Conservation (phyloP, 768 basidiomycete genomes). For the Agrocybe pediades region DNA sequence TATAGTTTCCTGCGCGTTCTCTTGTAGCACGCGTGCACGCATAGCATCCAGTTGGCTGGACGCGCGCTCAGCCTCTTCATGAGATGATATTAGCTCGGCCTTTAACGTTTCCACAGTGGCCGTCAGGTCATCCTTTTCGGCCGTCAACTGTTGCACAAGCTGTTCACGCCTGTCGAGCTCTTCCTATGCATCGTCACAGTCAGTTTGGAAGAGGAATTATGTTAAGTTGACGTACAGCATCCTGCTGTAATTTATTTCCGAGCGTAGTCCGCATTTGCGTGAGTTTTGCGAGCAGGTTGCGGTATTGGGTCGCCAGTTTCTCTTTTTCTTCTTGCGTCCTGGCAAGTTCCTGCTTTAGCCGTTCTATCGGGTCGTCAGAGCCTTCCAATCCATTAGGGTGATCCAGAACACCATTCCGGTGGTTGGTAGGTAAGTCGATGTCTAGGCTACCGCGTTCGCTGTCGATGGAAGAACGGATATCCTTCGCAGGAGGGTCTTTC, state of each 20-base stretch:
- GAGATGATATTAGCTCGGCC: slow-evolving; percentile 73
- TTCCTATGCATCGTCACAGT: slow-evolving; percentile 61
- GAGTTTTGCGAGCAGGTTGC: slow-evolving; percentile 81
- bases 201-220: neutral
- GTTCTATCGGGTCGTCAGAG: slow-evolving; percentile 51
- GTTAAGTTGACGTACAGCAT: slow-evolving; percentile 67
- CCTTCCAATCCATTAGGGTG: slow-evolving; percentile 35
- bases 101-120: slow-evolving; percentile 79
- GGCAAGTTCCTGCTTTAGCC: slow-evolving; percentile 75
- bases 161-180: slow-evolving; percentile 95
- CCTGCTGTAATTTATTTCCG: slow-evolving; percentile 93
- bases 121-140: slow-evolving; percentile 74
- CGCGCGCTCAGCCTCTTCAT: slow-evolving; percentile 73
- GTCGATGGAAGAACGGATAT: slow-evolving; percentile 44
- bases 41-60: slow-evolving; percentile 70
- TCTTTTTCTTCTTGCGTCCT: slow-evolving; percentile 86
- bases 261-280: slow-evolving; percentile 92
- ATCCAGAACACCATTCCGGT: slow-evolving; percentile 38
- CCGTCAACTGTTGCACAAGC: slow-evolving; percentile 74
- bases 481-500: slow-evolving; percentile 23
- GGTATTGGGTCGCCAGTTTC: slow-evolving; percentile 81
- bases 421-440: slow-evolving; percentile 25
- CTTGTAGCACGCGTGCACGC: slow-evolving; percentile 64
- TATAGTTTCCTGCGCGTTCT: slow-evolving; percentile 68
- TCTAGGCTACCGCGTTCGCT: slow-evolving; percentile 43